These are phyloP conservation scores for Paracoccidioides brasiliensis DNA, from an alignment of 2,329 filamentous ascomycete species.

Conservation along the genomic window DNA sequence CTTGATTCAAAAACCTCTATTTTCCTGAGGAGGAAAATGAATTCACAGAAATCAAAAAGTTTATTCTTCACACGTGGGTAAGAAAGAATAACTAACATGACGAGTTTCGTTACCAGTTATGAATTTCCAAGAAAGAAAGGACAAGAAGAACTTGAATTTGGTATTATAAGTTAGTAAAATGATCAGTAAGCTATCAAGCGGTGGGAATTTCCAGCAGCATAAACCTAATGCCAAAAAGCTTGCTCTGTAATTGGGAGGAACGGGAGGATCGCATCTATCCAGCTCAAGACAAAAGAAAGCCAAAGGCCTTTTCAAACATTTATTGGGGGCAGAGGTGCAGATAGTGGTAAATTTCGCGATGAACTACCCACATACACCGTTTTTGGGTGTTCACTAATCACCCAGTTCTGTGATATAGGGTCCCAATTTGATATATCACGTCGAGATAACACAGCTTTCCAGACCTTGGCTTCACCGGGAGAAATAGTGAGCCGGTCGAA, in stretches of 20 bases:
- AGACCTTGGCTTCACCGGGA: slow-evolving; percentile 53
- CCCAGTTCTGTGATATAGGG: slow-evolving; percentile 66
- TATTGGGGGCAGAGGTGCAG: slow-evolving; percentile 21
- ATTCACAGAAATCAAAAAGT: background rate
- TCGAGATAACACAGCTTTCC: slow-evolving; percentile 57
- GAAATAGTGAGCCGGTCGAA: slow-evolving; percentile 67
- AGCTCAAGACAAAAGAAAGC: background rate
- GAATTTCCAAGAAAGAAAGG: background rate
- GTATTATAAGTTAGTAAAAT: background rate
- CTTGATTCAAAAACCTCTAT: too few species aligned
- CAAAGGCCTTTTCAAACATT: background rate
- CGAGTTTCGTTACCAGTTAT: background rate
- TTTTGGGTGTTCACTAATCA: slow-evolving; percentile 45
- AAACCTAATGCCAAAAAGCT: background rate
- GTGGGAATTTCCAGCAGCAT: background rate
- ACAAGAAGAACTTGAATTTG: background rate
- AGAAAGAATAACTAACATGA: too few species aligned
- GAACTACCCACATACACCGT: slow-evolving; percentile 48
- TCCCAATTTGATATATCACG: slow-evolving; percentile 88
- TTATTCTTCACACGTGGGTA: too few species aligned
- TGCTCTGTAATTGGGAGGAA: background rate
- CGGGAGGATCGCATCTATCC: too few species aligned
- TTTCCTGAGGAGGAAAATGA: too few species aligned
- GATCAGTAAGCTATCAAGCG: background rate
- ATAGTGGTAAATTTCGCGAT: slow-evolving; percentile 43